A percentile compares a stretch with the other conserved stretches of the same genome.
phyloP scores from a whole-genome alignment of 164 flowering plant species.

The Sedum album region DNA sequence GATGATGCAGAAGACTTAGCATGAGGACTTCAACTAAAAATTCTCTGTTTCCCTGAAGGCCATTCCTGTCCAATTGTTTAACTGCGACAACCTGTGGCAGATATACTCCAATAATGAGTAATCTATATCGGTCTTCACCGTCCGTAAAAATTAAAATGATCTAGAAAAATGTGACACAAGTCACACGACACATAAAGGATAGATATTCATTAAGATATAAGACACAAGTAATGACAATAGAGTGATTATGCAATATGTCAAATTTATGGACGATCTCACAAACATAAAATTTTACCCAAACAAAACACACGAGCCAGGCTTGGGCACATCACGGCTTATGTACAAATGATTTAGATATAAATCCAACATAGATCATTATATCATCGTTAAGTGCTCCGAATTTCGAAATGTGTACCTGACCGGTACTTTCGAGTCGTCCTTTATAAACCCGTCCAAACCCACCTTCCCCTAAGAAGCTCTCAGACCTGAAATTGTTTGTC shows the following conservation, averaged over 20 bases:
- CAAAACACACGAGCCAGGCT: not conserved
- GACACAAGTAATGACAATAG: not conserved
- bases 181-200: not conserved
- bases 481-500: constrained; percentile 53
- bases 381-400: not conserved
- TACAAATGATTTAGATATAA: not conserved
- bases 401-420: constrained; percentile 38
- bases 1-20: constrained; percentile 2
- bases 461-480: constrained; percentile 62
- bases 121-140: constrained; percentile 44
- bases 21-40: constrained; percentile 6
- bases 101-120: constrained; percentile 18
- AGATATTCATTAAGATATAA: not conserved
- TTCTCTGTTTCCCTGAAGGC: constrained; percentile 2
- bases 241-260: not conserved
- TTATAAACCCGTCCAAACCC: constrained; percentile 69
- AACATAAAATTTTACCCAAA: not conserved
- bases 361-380: not conserved
- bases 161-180: not conserved
- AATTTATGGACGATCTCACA: not conserved
- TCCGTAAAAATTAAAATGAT: not conserved
- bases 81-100: not conserved
- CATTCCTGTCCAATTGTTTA: constrained; percentile 4
- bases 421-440: constrained; percentile 44
- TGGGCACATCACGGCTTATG: not conserved